Conservation (phyloP, 306 rosid species). For the Quercus glauca region DNA sequence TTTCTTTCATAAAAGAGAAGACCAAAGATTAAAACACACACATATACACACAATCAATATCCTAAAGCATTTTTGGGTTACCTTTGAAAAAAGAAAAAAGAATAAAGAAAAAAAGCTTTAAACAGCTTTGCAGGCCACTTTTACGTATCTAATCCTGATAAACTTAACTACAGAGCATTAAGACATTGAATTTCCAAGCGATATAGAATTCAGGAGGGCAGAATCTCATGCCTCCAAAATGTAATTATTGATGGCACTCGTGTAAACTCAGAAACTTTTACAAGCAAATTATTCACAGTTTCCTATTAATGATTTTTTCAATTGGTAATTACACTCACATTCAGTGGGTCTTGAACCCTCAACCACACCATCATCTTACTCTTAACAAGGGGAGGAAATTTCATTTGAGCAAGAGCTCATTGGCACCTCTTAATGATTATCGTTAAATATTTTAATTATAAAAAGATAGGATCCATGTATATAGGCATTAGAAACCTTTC, state of each 20-base stretch:
- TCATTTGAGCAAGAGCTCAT: too few species aligned
- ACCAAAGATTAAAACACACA: background rate
- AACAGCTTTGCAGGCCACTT: background rate
- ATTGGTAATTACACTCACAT: too few species aligned
- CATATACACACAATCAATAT: background rate
- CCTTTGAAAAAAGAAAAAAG: background rate
- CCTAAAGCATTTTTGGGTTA: background rate
- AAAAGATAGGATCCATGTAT: background rate
- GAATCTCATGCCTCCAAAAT: slow-evolving; percentile 13
- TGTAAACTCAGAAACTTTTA: slow-evolving; percentile 19
- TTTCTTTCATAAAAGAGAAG: background rate
- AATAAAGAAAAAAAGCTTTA: background rate
- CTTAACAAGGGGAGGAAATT: too few species aligned
- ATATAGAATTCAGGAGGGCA: background rate
- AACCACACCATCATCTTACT: background rate
- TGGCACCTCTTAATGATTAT: background rate
- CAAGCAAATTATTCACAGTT: background rate
- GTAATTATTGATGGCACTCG: slow-evolving; percentile 5
- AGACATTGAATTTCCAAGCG: background rate
- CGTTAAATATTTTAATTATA: background rate
- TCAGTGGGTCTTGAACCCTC: too few species aligned
- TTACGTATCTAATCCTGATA: background rate
- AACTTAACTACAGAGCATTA: background rate
- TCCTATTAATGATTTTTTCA: background rate
- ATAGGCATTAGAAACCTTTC: background rate